Evolutionary conservation across 2,329 filamentous ascomycete species (phyloP).

Genomic region (Phialophora expanda): DNA sequence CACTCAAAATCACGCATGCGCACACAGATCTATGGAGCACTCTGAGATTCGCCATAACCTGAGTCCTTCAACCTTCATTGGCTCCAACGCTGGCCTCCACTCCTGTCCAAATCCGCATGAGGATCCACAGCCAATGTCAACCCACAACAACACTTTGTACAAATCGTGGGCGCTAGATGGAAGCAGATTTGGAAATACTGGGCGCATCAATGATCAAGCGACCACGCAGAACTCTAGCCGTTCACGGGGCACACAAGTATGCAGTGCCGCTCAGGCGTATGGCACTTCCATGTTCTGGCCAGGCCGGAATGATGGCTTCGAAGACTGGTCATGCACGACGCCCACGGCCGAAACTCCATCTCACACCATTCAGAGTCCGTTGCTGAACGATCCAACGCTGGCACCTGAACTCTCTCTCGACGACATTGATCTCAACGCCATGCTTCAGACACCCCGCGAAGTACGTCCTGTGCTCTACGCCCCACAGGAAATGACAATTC

Average conservation of each 20-base stretch:
- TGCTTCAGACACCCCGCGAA: background rate
- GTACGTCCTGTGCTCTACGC: background rate
- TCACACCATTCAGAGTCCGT: background rate
- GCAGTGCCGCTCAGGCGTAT: background rate
- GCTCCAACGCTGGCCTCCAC: too few relatives aligned
- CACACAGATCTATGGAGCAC: background rate
- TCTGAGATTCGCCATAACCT: background rate
- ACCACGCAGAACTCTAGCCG: background rate
- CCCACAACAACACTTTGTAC: background rate
- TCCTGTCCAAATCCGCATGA: background rate
- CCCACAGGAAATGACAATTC: background rate
- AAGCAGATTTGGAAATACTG: background rate
- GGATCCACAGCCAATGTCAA: background rate
- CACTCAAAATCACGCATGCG: constrained; percentile 5
- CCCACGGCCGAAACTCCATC: background rate
- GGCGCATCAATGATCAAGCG: background rate
- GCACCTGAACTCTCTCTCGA: constrained; percentile 8
- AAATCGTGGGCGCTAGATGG: background rate
- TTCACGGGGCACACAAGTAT: background rate
- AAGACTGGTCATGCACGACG: background rate
- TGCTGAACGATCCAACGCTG: constrained; percentile 1
- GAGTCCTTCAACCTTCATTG: background rate
- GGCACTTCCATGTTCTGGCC: background rate
- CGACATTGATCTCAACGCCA: background rate
- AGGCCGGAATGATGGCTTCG: background rate